phyloP scores from a whole-genome alignment of 75 land plant species.

The Pinus albicaulis region DNA sequence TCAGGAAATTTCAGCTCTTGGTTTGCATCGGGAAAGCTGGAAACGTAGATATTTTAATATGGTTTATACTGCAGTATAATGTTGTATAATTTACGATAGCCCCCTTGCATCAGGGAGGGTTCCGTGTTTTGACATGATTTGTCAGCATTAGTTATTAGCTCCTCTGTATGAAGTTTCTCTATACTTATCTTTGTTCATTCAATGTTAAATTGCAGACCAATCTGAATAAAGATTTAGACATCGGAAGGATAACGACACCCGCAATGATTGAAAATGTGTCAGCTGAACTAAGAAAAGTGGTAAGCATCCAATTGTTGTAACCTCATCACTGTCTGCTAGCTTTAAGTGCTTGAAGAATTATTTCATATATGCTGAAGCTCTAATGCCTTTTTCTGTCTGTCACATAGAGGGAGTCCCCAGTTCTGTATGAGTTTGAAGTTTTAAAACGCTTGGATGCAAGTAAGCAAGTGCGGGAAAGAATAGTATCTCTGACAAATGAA shows the following conservation, averaged over 20 bases:
- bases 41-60: not conserved
- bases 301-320: conserved; percentile 13
- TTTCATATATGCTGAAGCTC: not conserved
- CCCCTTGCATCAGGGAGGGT: not conserved
- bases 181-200: not conserved
- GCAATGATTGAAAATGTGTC: conserved; percentile 49
- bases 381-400: not conserved
- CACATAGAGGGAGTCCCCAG: conserved; percentile 22
- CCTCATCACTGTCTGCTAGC: not conserved
- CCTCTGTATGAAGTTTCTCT: not conserved
- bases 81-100: not conserved
- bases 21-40: not conserved
- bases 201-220: conserved; percentile 23
- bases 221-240: conserved; percentile 37
- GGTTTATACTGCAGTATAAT: not conserved
- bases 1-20: not conserved
- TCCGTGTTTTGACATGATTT: not conserved
- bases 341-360: not conserved
- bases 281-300: conserved; percentile 38
- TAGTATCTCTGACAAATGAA: conserved; percentile 31
- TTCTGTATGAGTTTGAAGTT: conserved; percentile 38
- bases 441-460: conserved; percentile 32
- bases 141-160: too few relatives aligned
- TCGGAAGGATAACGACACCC: conserved; percentile 37
- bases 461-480: conserved; percentile 34